A percentile compares a stretch with the other conserved stretches of the same genome.
Evolutionary conservation across 2,329 filamentous ascomycete genomes (phyloP).

Genomic region (Neoscytalidium dimidiatum): DNA sequence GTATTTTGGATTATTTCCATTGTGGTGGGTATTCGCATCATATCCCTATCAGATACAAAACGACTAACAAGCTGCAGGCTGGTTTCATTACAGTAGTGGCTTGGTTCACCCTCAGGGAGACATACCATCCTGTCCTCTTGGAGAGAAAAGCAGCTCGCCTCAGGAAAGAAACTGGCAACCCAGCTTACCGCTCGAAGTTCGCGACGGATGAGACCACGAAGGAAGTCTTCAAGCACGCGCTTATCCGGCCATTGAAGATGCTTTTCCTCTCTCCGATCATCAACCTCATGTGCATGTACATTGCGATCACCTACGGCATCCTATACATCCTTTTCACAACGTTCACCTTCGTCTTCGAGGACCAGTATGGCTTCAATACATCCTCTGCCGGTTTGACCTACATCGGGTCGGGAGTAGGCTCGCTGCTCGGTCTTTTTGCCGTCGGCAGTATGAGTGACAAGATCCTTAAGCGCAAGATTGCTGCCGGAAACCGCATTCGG

Average conservation of each 20-base stretch:
- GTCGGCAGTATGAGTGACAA: constrained; percentile 18
- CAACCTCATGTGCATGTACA: constrained; percentile 23
- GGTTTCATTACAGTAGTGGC: constrained; percentile 43
- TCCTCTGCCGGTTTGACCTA: constrained; percentile 16
- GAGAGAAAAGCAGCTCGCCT: constrained; percentile 58
- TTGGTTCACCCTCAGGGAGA: constrained; percentile 56
- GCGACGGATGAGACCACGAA: constrained; percentile 21
- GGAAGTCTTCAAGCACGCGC: constrained; percentile 25
- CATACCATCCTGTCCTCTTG: constrained; percentile 48
- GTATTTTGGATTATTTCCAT: constrained; percentile 9
- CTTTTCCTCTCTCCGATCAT: constrained; percentile 27
- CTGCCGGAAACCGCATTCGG: constrained; percentile 28
- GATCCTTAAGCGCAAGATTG: constrained; percentile 25
- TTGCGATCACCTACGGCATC: constrained; percentile 23
- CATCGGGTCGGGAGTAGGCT: constrained; percentile 23
- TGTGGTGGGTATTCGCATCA: not conserved
- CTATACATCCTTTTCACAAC: constrained; percentile 28
- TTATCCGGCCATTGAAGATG: constrained; percentile 33
- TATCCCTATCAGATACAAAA: constrained; percentile 27
- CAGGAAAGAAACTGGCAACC: constrained; percentile 56
- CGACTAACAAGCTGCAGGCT: constrained; percentile 20
- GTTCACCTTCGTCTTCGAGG: constrained; percentile 22
- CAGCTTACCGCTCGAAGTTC: constrained; percentile 33
- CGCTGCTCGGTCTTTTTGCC: constrained; percentile 34
- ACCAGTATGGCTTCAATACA: constrained; percentile 15